Evolutionary conservation across 768 basidiomycete genomes (phyloP), one percentile per base, ranked within the genome.

Genomic region (Punctularia strigosozonata): DNA sequence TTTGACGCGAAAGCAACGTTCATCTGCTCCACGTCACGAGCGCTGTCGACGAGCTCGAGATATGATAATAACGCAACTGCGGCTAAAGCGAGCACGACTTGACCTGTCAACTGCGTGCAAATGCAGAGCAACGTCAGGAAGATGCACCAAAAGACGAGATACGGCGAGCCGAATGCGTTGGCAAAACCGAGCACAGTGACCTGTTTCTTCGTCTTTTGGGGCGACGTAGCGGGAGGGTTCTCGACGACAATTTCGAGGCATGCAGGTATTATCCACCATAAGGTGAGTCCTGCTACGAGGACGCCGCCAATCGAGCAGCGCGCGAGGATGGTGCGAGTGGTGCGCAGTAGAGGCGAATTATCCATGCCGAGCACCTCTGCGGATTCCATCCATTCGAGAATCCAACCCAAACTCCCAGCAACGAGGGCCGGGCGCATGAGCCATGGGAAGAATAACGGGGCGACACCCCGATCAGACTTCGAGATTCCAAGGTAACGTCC

Each of bases 151-250:
- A 95, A 86, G 25, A 94, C 61, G 39, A 91, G 62, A 56, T 90
- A 95, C 2, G 87, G 76, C 13, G 90, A 78, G 13, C 90, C 94
- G 50, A 78, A 92, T 0, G 86, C 78, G 54, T 97, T 95, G 0
- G 87, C 85, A 50, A 80, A 94, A 0, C 92, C 92, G 1, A 89
- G 58, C 2, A 97, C 71, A 15, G 64, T 68, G 30, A 76, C 66
- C 34, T 75, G 68, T 13, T 50, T 56, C 53, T 52, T 65, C 36
- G 41, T 53, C 31, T 60, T 48, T 46, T 64, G 43, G 47, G 42
- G 41, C 17, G 5, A 20, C 10, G 8, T 8, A 8, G 10, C 19
- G 10, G 8, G 10, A 8, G 8, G 7, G 7, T 37, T 39, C 18
- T 50, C 55, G 14, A 61, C 63, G 43, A 56, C 49, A 30, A 95